Percentiles rank a stretch among this genome's conserved stretches.
These are phyloP conservation scores for Geum urbanum DNA, from an alignment of 306 rosid genomes.

Conservation along the genomic window DNA sequence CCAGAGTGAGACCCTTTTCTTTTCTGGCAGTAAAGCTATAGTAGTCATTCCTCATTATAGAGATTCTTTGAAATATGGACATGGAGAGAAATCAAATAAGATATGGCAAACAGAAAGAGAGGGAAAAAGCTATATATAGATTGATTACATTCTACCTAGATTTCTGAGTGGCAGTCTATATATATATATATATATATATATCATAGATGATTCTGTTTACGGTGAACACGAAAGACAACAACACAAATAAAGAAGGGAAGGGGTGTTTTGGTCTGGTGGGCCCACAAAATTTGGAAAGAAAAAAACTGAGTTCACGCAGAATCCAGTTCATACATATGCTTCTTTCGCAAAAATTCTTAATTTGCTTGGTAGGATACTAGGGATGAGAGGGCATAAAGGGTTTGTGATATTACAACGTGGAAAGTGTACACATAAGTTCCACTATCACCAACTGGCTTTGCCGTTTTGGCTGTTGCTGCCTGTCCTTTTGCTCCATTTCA, in stretches of 20 bases:
- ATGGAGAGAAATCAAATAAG: slow-evolving; percentile 11
- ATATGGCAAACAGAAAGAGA: slow-evolving; percentile 7
- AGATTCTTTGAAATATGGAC: slow-evolving; percentile 15
- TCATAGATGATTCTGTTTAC: too few species aligned
- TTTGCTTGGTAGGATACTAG: slow-evolving; percentile 13
- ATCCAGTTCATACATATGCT: not conserved
- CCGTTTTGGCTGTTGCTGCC: slow-evolving; percentile 5
- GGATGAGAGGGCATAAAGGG: slow-evolving; percentile 8
- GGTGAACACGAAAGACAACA: too few species aligned
- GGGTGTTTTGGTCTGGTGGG: too few species aligned
- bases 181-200: too few species aligned
- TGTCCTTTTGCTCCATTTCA: slow-evolving; percentile 4
- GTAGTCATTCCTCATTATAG: slow-evolving; percentile 17
- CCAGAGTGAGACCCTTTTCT: not conserved
- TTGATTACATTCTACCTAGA: not conserved
- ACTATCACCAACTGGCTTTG: slow-evolving; percentile 22
- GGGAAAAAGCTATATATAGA: not conserved
- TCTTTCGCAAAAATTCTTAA: not conserved
- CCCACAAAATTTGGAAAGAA: too few species aligned
- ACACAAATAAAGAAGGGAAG: too few species aligned
- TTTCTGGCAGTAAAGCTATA: slow-evolving; percentile 10
- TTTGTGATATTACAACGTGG: slow-evolving; percentile 13
- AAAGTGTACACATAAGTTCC: slow-evolving; percentile 16
- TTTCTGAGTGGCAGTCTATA: slow-evolving; percentile 3
- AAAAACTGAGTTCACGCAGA: too few species aligned